A percentile compares a stretch with the other conserved stretches of the same genome.
phyloP scores from a whole-genome alignment of 2,329 filamentous ascomycete species.

The Phialophora expanda region DNA sequence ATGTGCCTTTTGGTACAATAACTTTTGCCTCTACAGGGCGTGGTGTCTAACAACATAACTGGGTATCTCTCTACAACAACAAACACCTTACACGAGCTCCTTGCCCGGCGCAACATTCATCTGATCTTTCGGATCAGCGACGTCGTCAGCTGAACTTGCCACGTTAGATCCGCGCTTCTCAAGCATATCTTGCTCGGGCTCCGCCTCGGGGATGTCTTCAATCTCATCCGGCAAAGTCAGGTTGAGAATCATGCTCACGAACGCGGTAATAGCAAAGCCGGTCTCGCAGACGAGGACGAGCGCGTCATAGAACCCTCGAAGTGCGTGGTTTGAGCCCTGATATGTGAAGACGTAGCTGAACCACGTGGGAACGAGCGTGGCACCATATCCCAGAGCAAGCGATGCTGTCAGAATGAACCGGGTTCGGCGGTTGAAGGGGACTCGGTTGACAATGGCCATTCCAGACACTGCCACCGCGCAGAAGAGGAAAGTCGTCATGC shows the following conservation, averaged over 20 bases:
- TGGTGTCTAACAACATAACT: neutral
- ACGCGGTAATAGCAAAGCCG: constrained; percentile 67
- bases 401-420: constrained; percentile 69
- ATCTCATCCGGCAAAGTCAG: constrained; percentile 73
- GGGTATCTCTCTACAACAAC: constrained; percentile 7
- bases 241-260: constrained; percentile 75
- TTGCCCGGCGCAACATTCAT: constrained; percentile 21
- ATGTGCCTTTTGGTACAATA: neutral
- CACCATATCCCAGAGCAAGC: constrained; percentile 64
- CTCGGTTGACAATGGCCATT: constrained; percentile 67
- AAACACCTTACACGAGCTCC: constrained; percentile 27
- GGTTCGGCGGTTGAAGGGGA: constrained; percentile 68
- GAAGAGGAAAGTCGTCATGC: constrained; percentile 69
- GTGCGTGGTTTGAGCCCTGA: constrained; percentile 65
- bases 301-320: constrained; percentile 61
- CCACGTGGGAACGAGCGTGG: constrained; percentile 56
- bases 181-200: constrained; percentile 29
- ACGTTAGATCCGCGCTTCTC: constrained; percentile 18
- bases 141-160: constrained; percentile 4
- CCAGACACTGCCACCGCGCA: constrained; percentile 68
- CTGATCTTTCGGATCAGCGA: constrained; percentile 13
- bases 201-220: constrained; percentile 62
- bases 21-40: neutral
- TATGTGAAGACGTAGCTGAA: constrained; percentile 53
- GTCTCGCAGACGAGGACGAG: constrained; percentile 73